A percentile compares a stretch with the other conserved stretches of the same genome.
phyloP scores from a whole-genome alignment of 768 basidiomycete species.

The Rhodotorula taiwanensis region DNA sequence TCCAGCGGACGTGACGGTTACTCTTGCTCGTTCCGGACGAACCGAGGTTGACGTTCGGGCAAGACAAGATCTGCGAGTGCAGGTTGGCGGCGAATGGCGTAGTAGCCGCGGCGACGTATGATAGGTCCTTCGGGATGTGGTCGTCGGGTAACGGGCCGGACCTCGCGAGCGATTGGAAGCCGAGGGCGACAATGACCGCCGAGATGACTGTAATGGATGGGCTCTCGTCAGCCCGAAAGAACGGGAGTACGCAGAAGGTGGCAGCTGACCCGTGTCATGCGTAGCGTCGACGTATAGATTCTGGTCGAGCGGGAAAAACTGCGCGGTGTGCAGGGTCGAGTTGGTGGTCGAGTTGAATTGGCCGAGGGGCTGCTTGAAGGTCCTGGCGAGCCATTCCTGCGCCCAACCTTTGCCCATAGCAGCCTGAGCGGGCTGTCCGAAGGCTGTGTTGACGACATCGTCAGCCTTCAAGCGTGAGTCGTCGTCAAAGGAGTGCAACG shows the following conservation, averaged over 20 bases:
- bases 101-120: conserved; percentile 68
- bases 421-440: conserved; percentile 71
- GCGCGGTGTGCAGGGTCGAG: conserved; percentile 56
- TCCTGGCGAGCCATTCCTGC: conserved; percentile 73
- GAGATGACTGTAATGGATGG: conserved; percentile 25
- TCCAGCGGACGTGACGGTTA: conserved; percentile 61
- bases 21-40: not conserved
- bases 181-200: conserved; percentile 44
- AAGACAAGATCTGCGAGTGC: conserved; percentile 57
- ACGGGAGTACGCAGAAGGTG: not conserved
- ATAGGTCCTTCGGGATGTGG: conserved; percentile 45
- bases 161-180: conserved; percentile 45
- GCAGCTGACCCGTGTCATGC: conserved; percentile 42
- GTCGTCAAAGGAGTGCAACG: not conserved
- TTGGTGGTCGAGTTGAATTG: conserved; percentile 78
- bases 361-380: conserved; percentile 57
- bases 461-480: not conserved
- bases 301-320: conserved; percentile 44
- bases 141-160: conserved; percentile 40
- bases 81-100: conserved; percentile 84
- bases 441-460: conserved; percentile 52
- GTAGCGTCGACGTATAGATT: conserved; percentile 48
- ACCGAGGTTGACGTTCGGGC: conserved; percentile 41
- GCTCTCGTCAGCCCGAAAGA: not conserved
- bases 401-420: conserved; percentile 45